These are phyloP conservation scores for Ophiostoma novo-ulmi DNA, from an alignment of 2,329 filamentous ascomycete species.

Conservation along the genomic window DNA sequence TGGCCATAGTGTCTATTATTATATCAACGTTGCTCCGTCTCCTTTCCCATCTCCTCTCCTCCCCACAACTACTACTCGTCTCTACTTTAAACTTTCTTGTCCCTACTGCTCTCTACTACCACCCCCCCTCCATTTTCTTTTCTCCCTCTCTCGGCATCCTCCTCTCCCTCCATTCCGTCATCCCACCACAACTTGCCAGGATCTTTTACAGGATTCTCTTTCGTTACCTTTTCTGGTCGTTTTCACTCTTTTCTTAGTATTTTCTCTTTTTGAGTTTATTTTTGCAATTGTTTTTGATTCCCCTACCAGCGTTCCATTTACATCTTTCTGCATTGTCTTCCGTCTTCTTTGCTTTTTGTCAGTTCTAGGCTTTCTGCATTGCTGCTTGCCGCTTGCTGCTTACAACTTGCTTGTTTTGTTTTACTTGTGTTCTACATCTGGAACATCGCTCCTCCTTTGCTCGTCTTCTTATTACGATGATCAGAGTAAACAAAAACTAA, in stretches of 20 bases:
- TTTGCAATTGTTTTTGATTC: conserved; percentile 13
- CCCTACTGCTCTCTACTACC: conserved; percentile 5
- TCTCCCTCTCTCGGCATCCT: conserved; percentile 9
- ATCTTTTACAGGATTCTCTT: neutral
- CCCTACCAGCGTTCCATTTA: conserved; percentile 10
- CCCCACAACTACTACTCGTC: conserved; percentile 1
- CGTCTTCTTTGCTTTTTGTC: conserved; percentile 1
- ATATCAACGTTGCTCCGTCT: conserved; percentile 3
- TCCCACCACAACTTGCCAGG: conserved; percentile 12
- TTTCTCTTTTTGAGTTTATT: neutral
- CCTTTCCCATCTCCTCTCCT: conserved; percentile 7
- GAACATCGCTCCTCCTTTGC: conserved; percentile 4
- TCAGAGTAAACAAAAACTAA: conserved; percentile 26
- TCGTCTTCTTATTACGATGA: conserved; percentile 15
- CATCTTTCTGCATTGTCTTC: conserved; percentile 8
- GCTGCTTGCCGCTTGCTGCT: neutral
- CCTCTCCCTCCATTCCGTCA: conserved; percentile 20
- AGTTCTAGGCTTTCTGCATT: neutral
- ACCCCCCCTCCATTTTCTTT: neutral
- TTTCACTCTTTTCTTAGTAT: neutral
- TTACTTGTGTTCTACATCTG: conserved; percentile 11
- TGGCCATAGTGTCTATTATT: conserved; percentile 8
- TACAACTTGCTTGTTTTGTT: neutral
- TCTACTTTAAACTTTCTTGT: conserved; percentile 1
- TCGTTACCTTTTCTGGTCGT: conserved; percentile 1